These are phyloP conservation scores for Torulaspora franciscae DNA, from an alignment of 805 yeast genomes.

Conservation along the genomic window DNA sequence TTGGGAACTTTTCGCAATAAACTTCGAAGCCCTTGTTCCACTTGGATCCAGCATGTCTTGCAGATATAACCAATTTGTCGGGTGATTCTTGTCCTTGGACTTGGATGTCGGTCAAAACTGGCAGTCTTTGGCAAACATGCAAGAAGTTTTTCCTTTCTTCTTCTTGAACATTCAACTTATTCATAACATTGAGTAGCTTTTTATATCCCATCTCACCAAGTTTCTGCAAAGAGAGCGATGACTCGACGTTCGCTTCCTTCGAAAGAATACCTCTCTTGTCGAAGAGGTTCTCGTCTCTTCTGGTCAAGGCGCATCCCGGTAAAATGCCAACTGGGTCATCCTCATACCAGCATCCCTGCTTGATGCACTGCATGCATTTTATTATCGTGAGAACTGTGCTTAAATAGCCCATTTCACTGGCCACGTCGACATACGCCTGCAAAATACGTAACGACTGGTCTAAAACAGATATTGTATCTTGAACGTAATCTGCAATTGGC, in stretches of 20 bases:
- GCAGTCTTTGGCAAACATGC: slow-evolving; percentile 52
- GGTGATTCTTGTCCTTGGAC: slow-evolving; percentile 37
- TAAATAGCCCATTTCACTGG: slow-evolving; percentile 75
- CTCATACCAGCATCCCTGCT: slow-evolving; percentile 85
- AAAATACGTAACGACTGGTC: slow-evolving; percentile 92
- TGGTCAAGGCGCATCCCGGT: slow-evolving; percentile 39
- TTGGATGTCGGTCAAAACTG: slow-evolving; percentile 47
- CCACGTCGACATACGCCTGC: slow-evolving; percentile 87
- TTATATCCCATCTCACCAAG: slow-evolving; percentile 42
- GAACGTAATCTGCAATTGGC: slow-evolving; percentile 92
- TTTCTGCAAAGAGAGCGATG: slow-evolving; percentile 33
- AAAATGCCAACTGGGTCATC: slow-evolving; percentile 55
- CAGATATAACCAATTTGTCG: slow-evolving; percentile 40
- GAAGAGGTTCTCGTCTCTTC: slow-evolving; percentile 23
- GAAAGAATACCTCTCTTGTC: slow-evolving; percentile 21
- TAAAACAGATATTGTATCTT: slow-evolving; percentile 86
- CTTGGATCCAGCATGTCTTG: slow-evolving; percentile 49
- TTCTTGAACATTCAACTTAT: slow-evolving; percentile 38
- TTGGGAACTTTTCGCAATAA: slow-evolving; percentile 78
- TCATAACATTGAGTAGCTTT: slow-evolving; percentile 22
- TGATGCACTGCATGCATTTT: slow-evolving; percentile 74
- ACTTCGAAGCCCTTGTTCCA: slow-evolving; percentile 57
- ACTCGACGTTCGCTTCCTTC: slow-evolving; percentile 1
- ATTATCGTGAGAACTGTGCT: slow-evolving; percentile 58
- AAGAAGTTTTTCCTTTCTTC: slow-evolving; percentile 46